Percentiles rank a stretch among this genome's conserved stretches.
Conservation (phyloP, 257 asterid species). For the Lycium ferocissimum region DNA sequence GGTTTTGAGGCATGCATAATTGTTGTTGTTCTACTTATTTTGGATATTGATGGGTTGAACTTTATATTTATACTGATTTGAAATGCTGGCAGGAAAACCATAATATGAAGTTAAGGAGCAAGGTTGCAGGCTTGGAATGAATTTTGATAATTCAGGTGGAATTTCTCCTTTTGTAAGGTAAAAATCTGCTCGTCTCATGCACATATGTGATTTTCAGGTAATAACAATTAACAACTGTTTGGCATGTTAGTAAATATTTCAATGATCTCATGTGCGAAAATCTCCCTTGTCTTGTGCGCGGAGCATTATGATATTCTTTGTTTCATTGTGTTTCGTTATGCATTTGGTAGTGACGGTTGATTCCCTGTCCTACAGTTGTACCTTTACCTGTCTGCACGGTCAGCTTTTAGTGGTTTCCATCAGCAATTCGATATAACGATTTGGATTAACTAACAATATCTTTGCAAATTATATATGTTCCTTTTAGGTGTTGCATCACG, state of each 20-base stretch:
- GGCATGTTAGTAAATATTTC: neutral
- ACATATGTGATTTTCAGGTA: neutral
- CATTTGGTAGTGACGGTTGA: conserved; percentile 9
- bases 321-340: neutral
- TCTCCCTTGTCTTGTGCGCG: neutral
- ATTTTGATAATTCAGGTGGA: conserved; percentile 35
- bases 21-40: neutral
- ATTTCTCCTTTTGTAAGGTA: conserved; percentile 25
- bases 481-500: neutral
- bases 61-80: neutral
- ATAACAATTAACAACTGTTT: neutral
- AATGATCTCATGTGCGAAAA: neutral
- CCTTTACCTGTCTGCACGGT: neutral
- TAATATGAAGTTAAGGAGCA: conserved; percentile 73
- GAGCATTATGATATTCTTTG: neutral
- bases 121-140: conserved; percentile 89
- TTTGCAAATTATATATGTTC: neutral
- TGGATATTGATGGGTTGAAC: conserved; percentile 29
- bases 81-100: conserved; percentile 67
- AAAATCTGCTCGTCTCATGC: neutral
- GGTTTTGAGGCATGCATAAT: neutral
- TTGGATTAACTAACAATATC: neutral
- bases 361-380: neutral
- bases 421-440: neutral
- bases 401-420: neutral